Evolutionary conservation across 2,329 filamentous ascomycete species (phyloP).

Genomic region (Pseudodiploospora longispora): DNA sequence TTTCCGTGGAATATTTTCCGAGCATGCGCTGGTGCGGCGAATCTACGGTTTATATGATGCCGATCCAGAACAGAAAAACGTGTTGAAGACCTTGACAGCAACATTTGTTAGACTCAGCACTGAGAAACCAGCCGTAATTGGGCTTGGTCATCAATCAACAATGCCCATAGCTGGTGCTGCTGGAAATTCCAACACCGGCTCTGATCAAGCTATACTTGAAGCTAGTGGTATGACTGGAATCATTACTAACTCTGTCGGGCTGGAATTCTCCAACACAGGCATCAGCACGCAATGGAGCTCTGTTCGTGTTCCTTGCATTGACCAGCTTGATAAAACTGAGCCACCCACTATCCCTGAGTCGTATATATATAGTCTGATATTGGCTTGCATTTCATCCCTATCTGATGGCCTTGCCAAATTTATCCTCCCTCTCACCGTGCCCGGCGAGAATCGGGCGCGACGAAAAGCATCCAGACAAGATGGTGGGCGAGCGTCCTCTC

Average conservation of each 20-base stretch:
- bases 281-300: conserved; percentile 91
- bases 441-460: conserved; percentile 54
- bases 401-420: conserved; percentile 92
- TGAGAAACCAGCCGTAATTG: conserved; percentile 83
- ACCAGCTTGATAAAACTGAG: conserved; percentile 88
- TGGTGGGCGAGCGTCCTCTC: conserved; percentile 32
- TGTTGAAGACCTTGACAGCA: conserved; percentile 75
- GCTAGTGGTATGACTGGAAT: conserved; percentile 81
- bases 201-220: conserved; percentile 83
- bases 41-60: conserved; percentile 78
- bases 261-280: conserved; percentile 61
- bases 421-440: conserved; percentile 81
- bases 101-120: conserved; percentile 88
- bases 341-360: conserved; percentile 79
- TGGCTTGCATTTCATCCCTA: conserved; percentile 82
- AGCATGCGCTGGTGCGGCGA: conserved; percentile 67
- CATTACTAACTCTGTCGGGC: conserved; percentile 63
- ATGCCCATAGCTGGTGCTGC: conserved; percentile 57
- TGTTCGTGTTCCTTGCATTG: conserved; percentile 78
- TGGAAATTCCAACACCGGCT: conserved; percentile 47
- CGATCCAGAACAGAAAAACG: conserved; percentile 60
- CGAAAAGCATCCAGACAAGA: conserved; percentile 40
- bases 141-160: conserved; percentile 80
- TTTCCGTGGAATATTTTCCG: conserved; percentile 75
- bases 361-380: conserved; percentile 82